Conservation (phyloP, 2,329 filamentous ascomycete genomes). For the Thermothelomyces thermophilus region DNA sequence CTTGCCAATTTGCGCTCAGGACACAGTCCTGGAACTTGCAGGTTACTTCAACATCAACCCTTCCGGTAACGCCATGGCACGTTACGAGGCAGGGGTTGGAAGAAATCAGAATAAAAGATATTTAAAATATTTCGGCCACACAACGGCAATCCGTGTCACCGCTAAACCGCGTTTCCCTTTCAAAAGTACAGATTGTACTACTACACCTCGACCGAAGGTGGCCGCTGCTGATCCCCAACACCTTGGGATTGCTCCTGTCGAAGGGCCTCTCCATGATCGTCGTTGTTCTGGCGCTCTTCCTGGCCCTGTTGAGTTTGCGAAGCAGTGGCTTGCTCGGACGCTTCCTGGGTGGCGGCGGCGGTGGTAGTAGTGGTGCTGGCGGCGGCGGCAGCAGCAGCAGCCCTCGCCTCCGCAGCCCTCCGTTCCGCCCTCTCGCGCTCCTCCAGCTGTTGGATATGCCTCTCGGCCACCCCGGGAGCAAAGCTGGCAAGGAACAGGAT, state of each 20-base stretch:
- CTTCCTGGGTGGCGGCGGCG: slow-evolving; percentile 9
- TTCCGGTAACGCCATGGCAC: too few relatives aligned
- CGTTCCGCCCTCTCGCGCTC: slow-evolving; percentile 44
- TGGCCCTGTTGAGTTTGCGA: not conserved
- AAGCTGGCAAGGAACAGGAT: slow-evolving; percentile 61
- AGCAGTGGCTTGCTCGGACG: slow-evolving; percentile 3
- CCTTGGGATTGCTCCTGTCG: slow-evolving; percentile 1
- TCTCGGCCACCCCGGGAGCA: slow-evolving; percentile 58
- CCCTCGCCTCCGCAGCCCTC: slow-evolving; percentile 37
- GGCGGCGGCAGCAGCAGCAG: slow-evolving; percentile 31
- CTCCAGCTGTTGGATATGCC: slow-evolving; percentile 55
- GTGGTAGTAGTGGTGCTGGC: slow-evolving; percentile 27
- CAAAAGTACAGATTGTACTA: not conserved
- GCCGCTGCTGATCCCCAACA: slow-evolving; percentile 1
- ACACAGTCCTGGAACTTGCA: too few relatives aligned
- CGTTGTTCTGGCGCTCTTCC: not conserved
- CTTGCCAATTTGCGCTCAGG: too few relatives aligned
- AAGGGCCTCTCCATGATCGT: not conserved
- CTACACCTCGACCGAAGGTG: slow-evolving; percentile 10
- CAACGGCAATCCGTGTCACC: too few relatives aligned
- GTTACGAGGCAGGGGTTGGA: too few relatives aligned
- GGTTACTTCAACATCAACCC: too few relatives aligned
- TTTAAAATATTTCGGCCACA: too few relatives aligned
- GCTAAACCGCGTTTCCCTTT: too few relatives aligned
- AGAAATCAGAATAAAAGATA: too few relatives aligned